Conservation (phyloP, 805 yeast species). For the Scheffersomyces amazonensis region DNA sequence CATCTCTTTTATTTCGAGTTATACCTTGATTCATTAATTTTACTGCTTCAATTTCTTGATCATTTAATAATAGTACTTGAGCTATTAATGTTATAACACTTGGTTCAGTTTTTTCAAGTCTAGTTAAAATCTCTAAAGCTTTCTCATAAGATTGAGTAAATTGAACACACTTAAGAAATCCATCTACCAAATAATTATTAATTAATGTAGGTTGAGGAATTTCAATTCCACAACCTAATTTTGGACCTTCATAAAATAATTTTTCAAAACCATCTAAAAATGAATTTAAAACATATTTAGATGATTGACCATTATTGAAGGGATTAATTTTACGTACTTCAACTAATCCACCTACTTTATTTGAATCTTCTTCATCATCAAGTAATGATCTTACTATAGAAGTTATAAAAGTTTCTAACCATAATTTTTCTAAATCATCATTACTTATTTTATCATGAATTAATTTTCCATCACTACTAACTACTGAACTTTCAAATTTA, state of each 20-base stretch:
- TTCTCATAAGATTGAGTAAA: constrained; percentile 62
- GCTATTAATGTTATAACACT: constrained; percentile 58
- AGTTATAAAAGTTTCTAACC: constrained; percentile 57
- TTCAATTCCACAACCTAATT: constrained; percentile 63
- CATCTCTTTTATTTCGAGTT: constrained; percentile 47
- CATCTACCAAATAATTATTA: constrained; percentile 71
- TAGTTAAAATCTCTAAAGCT: constrained; percentile 57
- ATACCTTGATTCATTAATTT: constrained; percentile 51
- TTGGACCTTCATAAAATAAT: constrained; percentile 64
- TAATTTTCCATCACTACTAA: constrained; percentile 51
- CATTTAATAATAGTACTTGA: constrained; percentile 47
- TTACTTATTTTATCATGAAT: constrained; percentile 45
- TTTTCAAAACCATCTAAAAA: constrained; percentile 66
- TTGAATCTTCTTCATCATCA: constrained; percentile 68
- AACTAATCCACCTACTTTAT: constrained; percentile 57
- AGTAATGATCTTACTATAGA: constrained; percentile 74
- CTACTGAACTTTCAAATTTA: constrained; percentile 53
- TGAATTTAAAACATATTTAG: constrained; percentile 34
- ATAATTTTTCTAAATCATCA: constrained; percentile 53
- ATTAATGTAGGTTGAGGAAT: constrained; percentile 64
- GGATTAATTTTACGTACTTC: constrained; percentile 86
- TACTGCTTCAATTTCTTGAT: constrained; percentile 61
- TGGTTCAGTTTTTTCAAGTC: constrained; percentile 51
- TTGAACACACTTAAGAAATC: constrained; percentile 61
- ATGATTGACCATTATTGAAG: constrained; percentile 46